These are phyloP conservation scores for Candida frijolesensis DNA, from an alignment of 1,139 yeast species.

Conservation along the genomic window DNA sequence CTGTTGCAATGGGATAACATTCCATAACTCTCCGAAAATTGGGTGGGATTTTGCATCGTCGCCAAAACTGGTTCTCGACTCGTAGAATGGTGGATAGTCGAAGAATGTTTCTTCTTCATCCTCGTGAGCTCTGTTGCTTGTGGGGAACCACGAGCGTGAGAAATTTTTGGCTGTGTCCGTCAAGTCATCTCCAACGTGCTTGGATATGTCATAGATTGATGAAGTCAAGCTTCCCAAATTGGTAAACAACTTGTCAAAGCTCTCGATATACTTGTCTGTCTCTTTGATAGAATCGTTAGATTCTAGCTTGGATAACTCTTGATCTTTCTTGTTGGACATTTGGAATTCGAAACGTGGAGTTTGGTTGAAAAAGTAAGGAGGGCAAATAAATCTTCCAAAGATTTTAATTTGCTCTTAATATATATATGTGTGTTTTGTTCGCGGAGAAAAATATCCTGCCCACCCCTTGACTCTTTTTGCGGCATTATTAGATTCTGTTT, in stretches of 20 bases:
- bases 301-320: not conserved
- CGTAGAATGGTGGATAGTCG: conserved; percentile 13
- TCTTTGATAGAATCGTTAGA: not conserved
- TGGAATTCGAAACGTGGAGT: not conserved
- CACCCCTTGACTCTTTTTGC: too few relatives aligned
- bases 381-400: too few relatives aligned
- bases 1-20: conserved; percentile 13
- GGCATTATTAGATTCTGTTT: not conserved
- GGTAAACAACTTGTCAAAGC: conserved; percentile 22
- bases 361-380: too few relatives aligned
- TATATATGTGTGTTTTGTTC: too few relatives aligned
- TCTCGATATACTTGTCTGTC: conserved; percentile 22
- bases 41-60: conserved; percentile 14
- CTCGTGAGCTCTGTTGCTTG: conserved; percentile 10
- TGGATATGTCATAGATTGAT: conserved; percentile 23
- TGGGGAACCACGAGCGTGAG: conserved; percentile 19
- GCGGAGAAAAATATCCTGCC: too few relatives aligned
- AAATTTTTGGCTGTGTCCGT: conserved; percentile 27
- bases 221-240: conserved; percentile 15
- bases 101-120: conserved; percentile 4
- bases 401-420: too few relatives aligned
- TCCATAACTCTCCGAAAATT: conserved; percentile 13
- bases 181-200: conserved; percentile 26
- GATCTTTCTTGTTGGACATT: conserved; percentile 6
- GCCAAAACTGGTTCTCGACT: not conserved